Conservation (phyloP, 164 flowering plant genomes). For the Dillenia suffruticosa region DNA sequence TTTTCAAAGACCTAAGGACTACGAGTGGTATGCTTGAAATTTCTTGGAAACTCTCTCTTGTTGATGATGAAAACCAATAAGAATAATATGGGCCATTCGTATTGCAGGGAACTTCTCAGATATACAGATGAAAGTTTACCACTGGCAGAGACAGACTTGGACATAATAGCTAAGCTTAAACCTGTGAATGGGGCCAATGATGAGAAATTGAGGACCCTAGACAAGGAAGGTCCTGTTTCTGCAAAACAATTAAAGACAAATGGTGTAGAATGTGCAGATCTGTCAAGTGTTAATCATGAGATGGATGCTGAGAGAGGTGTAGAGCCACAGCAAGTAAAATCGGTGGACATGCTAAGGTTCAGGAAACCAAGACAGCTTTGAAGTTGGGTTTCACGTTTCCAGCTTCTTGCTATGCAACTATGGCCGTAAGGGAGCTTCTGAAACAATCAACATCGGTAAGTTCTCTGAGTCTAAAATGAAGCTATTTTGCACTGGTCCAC, state of each 20-base stretch:
- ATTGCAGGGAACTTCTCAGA: conserved; percentile 62
- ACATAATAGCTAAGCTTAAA: conserved; percentile 41
- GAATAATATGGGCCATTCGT: neutral
- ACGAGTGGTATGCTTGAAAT: conserved; percentile 55
- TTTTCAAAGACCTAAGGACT: conserved; percentile 75
- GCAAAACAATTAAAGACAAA: too few relatives aligned
- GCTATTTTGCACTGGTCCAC: neutral
- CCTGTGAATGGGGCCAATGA: conserved; percentile 11
- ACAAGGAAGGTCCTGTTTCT: conserved; percentile 1
- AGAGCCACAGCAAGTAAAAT: conserved; percentile 14
- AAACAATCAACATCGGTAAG: conserved; percentile 89
- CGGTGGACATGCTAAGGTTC: conserved; percentile 18
- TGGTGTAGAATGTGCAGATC: too few relatives aligned
- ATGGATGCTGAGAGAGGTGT: conserved; percentile 17
- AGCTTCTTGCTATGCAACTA: conserved; percentile 90
- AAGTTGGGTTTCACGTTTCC: conserved; percentile 82
- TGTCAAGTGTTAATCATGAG: conserved; percentile 4
- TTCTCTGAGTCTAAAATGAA: neutral
- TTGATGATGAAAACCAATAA: neutral
- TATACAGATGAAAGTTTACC: conserved; percentile 59
- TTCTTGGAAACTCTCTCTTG: neutral
- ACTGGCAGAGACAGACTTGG: conserved; percentile 83
- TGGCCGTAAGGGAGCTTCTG: conserved; percentile 95
- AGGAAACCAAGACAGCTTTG: conserved; percentile 49
- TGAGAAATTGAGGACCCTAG: conserved; percentile 8